Percentiles rank a stretch among this genome's conserved stretches.
These are phyloP conservation scores for Xylariomycetidae sp. DNA, from an alignment of 2,329 filamentous ascomycete species.

Conservation along the genomic window DNA sequence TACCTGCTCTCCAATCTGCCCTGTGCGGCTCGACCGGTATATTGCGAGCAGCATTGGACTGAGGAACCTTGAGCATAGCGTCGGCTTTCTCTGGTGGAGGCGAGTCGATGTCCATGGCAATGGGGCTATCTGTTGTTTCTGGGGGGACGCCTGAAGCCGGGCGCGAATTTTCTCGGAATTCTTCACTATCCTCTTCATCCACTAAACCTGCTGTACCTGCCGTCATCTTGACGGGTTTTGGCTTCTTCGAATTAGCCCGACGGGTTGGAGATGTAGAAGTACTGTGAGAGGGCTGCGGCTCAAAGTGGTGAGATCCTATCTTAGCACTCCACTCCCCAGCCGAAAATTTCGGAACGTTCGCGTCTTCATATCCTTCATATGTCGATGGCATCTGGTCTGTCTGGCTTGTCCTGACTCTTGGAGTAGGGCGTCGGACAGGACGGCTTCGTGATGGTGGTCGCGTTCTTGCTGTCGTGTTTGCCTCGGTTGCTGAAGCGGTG, in stretches of 20 bases:
- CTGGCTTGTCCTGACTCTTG: constrained; percentile 20
- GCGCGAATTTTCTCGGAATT: constrained; percentile 23
- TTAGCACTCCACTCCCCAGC: constrained; percentile 50
- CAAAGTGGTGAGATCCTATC: constrained; percentile 52
- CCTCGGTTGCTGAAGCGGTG: constrained; percentile 25
- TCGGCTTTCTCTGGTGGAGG: constrained; percentile 32
- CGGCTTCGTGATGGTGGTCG: constrained; percentile 37
- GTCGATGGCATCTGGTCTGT: constrained; percentile 15
- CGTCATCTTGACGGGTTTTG: constrained; percentile 51
- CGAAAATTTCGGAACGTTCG: constrained; percentile 36
- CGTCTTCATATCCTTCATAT: constrained; percentile 20
- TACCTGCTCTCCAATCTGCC: constrained; percentile 54
- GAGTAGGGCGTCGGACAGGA: constrained; percentile 34
- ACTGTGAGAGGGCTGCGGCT: constrained; percentile 36
- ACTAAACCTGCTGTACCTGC: constrained; percentile 40
- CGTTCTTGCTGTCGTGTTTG: constrained; percentile 25
- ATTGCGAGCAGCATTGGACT: constrained; percentile 38
- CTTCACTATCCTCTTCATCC: constrained; percentile 41
- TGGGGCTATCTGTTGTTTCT: constrained; percentile 40
- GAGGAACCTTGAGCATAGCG: constrained; percentile 17
- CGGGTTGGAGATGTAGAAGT: constrained; percentile 42
- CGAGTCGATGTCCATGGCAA: constrained; percentile 63
- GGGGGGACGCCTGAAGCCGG: constrained; percentile 16
- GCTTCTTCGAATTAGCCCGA: constrained; percentile 51
- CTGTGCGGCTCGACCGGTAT: constrained; percentile 56